Conservation (phyloP, 306 rosid genomes). For the Malus orientalis region DNA sequence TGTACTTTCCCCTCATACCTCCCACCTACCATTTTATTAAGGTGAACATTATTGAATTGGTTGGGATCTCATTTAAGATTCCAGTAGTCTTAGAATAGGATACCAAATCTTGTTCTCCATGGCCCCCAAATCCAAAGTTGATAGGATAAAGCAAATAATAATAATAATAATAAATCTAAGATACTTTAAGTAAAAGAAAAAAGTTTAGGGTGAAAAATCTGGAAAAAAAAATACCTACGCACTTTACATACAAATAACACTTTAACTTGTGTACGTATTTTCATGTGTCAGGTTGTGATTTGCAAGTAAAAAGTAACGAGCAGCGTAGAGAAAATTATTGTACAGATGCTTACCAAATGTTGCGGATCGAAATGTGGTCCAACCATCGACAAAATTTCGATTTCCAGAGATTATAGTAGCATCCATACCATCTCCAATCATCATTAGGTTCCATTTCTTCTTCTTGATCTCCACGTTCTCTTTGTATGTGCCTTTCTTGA, state of each 20-base stretch:
- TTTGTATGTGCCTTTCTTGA: conserved; percentile 56
- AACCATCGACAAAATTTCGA: conserved; percentile 50
- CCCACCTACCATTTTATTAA: not conserved
- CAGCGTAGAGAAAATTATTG: not conserved
- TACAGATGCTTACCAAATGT: conserved; percentile 56
- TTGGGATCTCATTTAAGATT: not conserved
- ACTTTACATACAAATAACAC: not conserved
- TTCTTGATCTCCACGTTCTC: conserved; percentile 82
- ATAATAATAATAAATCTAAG: not conserved
- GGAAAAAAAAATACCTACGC: not conserved
- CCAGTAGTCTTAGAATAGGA: not conserved
- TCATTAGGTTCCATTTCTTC: conserved; percentile 87
- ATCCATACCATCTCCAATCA: conserved; percentile 74
- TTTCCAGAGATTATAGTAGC: conserved; percentile 62
- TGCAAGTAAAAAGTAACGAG: fast-evolving
- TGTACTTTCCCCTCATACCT: not conserved
- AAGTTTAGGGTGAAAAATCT: not conserved
- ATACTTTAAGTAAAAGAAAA: not conserved
- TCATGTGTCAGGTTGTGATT: fast-evolving
- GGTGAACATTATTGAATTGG: not conserved
- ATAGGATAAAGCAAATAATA: not conserved
- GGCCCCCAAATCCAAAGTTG: not conserved
- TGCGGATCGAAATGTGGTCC: conserved; percentile 82
- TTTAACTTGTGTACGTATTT: no score
- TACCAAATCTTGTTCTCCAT: not conserved